These are phyloP conservation scores for Naganishia onofrii DNA, from an alignment of 768 basidiomycete genomes.

Conservation along the genomic window DNA sequence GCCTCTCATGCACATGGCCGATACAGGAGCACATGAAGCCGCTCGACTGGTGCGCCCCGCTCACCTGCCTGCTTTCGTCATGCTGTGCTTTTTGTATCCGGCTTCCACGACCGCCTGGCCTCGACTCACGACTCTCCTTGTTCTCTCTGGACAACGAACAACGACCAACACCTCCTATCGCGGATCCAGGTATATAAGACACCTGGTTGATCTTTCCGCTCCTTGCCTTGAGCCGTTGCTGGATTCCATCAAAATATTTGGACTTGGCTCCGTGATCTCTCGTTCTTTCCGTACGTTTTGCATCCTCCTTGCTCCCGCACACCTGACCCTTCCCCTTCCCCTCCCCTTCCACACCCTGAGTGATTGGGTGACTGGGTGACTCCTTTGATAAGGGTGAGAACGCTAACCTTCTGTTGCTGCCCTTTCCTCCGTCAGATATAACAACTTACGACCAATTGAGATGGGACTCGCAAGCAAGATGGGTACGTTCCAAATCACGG, in stretches of 20 bases:
- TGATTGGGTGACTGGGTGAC: neutral
- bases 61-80: neutral
- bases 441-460: too few relatives aligned
- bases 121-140: neutral
- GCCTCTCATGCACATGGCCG: too few relatives aligned
- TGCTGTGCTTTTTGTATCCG: conserved; percentile 1
- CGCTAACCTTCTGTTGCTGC: conserved; percentile 1
- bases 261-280: neutral
- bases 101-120: neutral
- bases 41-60: neutral
- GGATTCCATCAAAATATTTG: too few relatives aligned
- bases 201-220: neutral
- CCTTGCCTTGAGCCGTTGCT: too few relatives aligned
- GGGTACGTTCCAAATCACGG: neutral
- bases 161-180: neutral
- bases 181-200: neutral
- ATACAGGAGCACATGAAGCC: neutral
- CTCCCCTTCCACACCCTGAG: too few relatives aligned
- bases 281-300: neutral
- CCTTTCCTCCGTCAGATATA: neutral
- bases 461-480: conserved; percentile 24
- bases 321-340: too few relatives aligned
- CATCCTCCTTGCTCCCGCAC: neutral
- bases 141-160: neutral
- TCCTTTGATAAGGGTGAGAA: neutral